A percentile compares a stretch with the other conserved stretches of the same genome.
Conservation (phyloP, 352 stramenopile species). For the Globisporangium lucens region DNA sequence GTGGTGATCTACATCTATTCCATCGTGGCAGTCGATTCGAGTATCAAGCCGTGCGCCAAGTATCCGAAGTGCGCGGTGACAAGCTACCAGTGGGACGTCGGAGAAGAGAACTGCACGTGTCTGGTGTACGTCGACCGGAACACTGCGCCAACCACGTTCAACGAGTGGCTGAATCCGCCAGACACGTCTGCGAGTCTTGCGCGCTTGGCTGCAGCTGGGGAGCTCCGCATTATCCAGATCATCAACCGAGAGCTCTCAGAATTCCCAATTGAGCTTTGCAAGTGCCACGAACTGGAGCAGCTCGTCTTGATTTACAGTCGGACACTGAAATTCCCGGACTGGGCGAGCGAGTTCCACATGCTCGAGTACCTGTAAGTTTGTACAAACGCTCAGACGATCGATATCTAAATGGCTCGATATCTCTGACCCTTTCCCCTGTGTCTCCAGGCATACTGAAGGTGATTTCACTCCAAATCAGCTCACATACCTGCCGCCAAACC, state of each 20-base stretch:
- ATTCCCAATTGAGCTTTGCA: slow-evolving; percentile 15
- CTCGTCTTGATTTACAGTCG: slow-evolving; percentile 13
- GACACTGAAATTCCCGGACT: slow-evolving; percentile 6
- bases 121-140: slow-evolving; percentile 25
- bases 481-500: slow-evolving; percentile 3
- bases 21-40: slow-evolving; percentile 11
- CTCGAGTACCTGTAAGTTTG: slow-evolving; percentile 13
- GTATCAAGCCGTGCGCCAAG: slow-evolving; percentile 3
- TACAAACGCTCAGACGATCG: neutral
- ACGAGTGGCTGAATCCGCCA: slow-evolving; percentile 16
- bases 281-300: slow-evolving; percentile 19
- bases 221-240: slow-evolving; percentile 24
- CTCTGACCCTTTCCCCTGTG: neutral
- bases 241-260: slow-evolving; percentile 21
- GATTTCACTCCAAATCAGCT: slow-evolving; percentile 12
- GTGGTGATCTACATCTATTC: slow-evolving; percentile 18
- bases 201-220: slow-evolving; percentile 10
- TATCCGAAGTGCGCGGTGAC: slow-evolving; percentile 15
- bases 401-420: neutral
- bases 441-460: slow-evolving; percentile 21
- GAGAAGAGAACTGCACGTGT: slow-evolving; percentile 18
- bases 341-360: slow-evolving; percentile 9
- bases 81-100: slow-evolving; percentile 25
- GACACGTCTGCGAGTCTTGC: slow-evolving; percentile 16
- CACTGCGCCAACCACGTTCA: slow-evolving; percentile 2